Evolutionary conservation across 2,329 filamentous ascomycete species (phyloP).

Genomic region (Hymenoscyphus occultus): DNA sequence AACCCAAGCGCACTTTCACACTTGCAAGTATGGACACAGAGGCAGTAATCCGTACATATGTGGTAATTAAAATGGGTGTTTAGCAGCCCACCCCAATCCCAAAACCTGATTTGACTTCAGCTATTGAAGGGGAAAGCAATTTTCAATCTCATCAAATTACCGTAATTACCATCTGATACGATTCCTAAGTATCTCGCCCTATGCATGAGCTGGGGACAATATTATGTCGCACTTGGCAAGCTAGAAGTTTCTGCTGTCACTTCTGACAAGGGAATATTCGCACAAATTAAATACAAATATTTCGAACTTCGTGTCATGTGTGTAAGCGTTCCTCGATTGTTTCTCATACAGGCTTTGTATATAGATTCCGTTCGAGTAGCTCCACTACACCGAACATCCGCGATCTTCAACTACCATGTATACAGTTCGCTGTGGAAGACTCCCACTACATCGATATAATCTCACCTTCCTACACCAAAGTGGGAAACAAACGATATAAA

Average conservation of each 20-base stretch:
- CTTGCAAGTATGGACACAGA: too few species aligned
- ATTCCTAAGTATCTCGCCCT: neutral
- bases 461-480: neutral
- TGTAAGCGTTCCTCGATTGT: neutral
- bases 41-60: too few species aligned
- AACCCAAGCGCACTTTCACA: too few species aligned
- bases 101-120: neutral
- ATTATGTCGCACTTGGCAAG: neutral
- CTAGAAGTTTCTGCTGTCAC: neutral
- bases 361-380: neutral
- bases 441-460: neutral
- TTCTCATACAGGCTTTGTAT: neutral
- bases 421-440: slow-evolving; percentile 2
- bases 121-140: neutral
- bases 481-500: neutral
- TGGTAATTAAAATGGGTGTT: too few species aligned
- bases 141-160: neutral
- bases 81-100: neutral
- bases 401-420: neutral
- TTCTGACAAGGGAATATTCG: neutral
- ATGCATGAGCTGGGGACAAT: neutral
- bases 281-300: neutral
- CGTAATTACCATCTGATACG: neutral
- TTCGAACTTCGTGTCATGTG: neutral
- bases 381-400: neutral